Percentiles rank a stretch among this genome's conserved stretches.
Conservation (phyloP, 2,329 filamentous ascomycete species). For the Penicillium corylophilum region DNA sequence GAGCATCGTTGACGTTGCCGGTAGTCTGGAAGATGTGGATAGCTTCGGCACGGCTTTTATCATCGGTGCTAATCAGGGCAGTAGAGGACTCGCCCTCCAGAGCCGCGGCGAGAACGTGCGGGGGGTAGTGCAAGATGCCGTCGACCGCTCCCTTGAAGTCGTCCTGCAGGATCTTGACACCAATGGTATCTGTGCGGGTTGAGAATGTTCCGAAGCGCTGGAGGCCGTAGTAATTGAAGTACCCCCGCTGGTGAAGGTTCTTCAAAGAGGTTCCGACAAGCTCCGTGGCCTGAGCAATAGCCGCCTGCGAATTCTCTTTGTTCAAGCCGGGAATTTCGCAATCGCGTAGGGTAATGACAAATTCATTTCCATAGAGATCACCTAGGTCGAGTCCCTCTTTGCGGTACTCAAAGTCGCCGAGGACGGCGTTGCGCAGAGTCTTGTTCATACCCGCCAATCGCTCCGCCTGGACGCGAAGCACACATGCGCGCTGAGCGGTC, state of each 20-base stretch:
- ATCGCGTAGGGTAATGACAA: constrained; percentile 86
- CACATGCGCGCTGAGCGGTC: constrained; percentile 78
- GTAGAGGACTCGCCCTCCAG: constrained; percentile 45
- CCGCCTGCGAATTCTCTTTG: constrained; percentile 47
- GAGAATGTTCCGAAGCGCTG: constrained; percentile 91
- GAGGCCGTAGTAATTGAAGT: constrained; percentile 98
- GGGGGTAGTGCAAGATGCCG: constrained; percentile 71
- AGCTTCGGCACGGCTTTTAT: constrained; percentile 73
- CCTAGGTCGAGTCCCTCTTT: constrained; percentile 73
- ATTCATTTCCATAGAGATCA: constrained; percentile 85
- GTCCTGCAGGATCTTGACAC: constrained; percentile 76
- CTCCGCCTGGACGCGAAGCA: constrained; percentile 59
- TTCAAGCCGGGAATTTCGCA: constrained; percentile 61
- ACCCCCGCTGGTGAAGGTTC: constrained; percentile 71
- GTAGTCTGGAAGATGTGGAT: constrained; percentile 71
- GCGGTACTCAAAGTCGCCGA: constrained; percentile 81
- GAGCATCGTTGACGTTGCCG: constrained; percentile 58
- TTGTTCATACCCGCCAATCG: constrained; percentile 65
- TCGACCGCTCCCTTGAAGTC: constrained; percentile 80
- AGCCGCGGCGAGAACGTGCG: constrained; percentile 59
- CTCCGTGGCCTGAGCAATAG: constrained; percentile 42
- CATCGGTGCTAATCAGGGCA: constrained; percentile 66
- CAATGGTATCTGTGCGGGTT: constrained; percentile 81
- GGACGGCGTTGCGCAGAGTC: constrained; percentile 57
- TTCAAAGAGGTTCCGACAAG: constrained; percentile 59